A percentile compares a stretch with the other conserved stretches of the same genome.
phyloP scores from a whole-genome alignment of 1,284 basidiomycete genomes.

The Baeospora myosura region DNA sequence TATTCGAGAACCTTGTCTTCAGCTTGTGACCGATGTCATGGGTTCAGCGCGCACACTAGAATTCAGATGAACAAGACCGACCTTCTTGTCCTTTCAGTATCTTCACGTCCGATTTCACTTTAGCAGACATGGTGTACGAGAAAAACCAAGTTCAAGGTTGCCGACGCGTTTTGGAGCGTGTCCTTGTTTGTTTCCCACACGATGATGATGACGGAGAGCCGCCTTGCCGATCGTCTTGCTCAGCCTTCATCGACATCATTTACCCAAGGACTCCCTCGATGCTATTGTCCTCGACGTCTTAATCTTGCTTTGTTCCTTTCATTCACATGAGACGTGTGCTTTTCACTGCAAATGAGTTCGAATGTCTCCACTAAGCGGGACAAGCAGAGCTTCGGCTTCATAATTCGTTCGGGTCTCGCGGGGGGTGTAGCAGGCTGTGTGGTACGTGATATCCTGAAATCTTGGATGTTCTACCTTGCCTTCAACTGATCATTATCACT shows the following conservation, averaged over 20 bases:
- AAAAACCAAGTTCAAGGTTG: not conserved
- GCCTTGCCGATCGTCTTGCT: too few relatives aligned
- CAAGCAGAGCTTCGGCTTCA: constrained; percentile 70
- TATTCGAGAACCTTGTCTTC: constrained; percentile 71
- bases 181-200: too few relatives aligned
- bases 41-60: constrained; percentile 4
- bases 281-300: too few relatives aligned
- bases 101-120: constrained; percentile 41
- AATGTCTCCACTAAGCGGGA: constrained; percentile 52
- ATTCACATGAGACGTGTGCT: constrained; percentile 11
- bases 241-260: too few relatives aligned
- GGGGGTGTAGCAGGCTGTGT: constrained; percentile 92
- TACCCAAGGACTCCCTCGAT: too few relatives aligned
- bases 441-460: constrained; percentile 58
- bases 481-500: constrained; percentile 4
- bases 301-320: not conserved
- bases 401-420: constrained; percentile 77
- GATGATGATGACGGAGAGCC: too few relatives aligned
- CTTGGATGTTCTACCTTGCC: constrained; percentile 6
- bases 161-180: not conserved
- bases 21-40: constrained; percentile 40
- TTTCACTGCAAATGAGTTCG: constrained; percentile 49
- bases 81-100: constrained; percentile 69
- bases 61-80: constrained; percentile 17
- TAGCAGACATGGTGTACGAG: constrained; percentile 26